Conservation (phyloP, 805 yeast species). For the Grigorovia jiainica region DNA sequence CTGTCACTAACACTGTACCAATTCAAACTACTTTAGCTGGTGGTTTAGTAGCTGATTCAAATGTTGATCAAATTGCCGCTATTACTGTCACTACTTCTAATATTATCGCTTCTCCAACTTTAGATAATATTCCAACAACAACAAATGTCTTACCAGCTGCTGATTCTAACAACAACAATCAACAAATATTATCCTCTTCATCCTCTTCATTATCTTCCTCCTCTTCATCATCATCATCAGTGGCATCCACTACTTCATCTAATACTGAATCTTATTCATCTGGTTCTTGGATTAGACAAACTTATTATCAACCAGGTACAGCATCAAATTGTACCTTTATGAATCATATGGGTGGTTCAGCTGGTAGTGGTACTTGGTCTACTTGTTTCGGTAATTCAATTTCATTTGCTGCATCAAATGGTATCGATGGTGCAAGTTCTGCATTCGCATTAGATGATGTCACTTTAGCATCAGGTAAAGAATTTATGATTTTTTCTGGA, state of each 20-base stretch:
- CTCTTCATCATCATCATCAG: slow-evolving; percentile 19
- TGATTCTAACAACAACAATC: background rate
- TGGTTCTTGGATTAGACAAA: slow-evolving; percentile 63
- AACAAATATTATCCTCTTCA: slow-evolving; percentile 1
- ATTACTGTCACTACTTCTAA: slow-evolving; percentile 12
- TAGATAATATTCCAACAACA: no score
- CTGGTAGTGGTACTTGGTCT: slow-evolving; percentile 84
- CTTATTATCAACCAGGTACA: slow-evolving; percentile 68
- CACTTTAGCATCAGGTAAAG: slow-evolving; percentile 61
- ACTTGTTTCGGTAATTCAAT: slow-evolving; percentile 84
- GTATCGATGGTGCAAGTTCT: slow-evolving; percentile 59
- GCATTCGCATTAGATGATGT: slow-evolving; percentile 63
- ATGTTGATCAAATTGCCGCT: slow-evolving; percentile 13
- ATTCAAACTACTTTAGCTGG: slow-evolving; percentile 58
- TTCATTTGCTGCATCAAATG: slow-evolving; percentile 74
- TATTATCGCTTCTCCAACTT: slow-evolving; percentile 5
- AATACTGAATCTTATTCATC: slow-evolving; percentile 30
- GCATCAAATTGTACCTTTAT: slow-evolving; percentile 68
- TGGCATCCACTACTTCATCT: slow-evolving; percentile 24
- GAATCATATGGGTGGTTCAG: slow-evolving; percentile 78
- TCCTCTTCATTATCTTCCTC: slow-evolving; percentile 13
- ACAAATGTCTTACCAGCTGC: no score
- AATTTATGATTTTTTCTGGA: slow-evolving; percentile 76
- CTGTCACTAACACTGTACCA: slow-evolving; percentile 36
- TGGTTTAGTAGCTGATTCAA: slow-evolving; percentile 8